phyloP scores from a whole-genome alignment of 768 basidiomycete genomes.

The Suillus fuscotomentosus region DNA sequence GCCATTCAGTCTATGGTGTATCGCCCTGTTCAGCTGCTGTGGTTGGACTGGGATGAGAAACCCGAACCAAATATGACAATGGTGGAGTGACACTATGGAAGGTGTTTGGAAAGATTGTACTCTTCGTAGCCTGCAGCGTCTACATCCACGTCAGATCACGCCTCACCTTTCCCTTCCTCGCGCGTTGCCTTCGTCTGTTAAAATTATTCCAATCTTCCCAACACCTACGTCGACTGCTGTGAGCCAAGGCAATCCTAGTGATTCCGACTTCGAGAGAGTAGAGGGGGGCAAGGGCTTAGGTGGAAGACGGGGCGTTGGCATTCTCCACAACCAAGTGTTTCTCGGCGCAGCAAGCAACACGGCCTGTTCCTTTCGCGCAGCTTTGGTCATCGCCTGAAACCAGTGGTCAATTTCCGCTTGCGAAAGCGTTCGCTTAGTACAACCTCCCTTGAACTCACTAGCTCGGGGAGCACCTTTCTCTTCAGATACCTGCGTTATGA shows the following conservation, averaged over 20 bases:
- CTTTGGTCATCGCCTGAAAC: slow-evolving; percentile 18
- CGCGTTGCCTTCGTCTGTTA: slow-evolving; percentile 49
- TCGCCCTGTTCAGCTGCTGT: no score
- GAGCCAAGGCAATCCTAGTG: slow-evolving; percentile 8
- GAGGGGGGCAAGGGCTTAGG: slow-evolving; percentile 4
- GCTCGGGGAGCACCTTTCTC: slow-evolving; percentile 45
- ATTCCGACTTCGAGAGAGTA: slow-evolving; percentile 24
- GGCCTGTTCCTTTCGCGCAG: slow-evolving; percentile 17
- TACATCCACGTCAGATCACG: slow-evolving; percentile 41
- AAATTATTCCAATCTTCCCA: slow-evolving; percentile 52
- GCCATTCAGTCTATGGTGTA: no score
- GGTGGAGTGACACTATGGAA: no score
- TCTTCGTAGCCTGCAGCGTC: slow-evolving; percentile 28
- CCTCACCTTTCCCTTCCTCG: slow-evolving; percentile 44
- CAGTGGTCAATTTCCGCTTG: slow-evolving; percentile 24
- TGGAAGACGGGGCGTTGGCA: slow-evolving; percentile 1
- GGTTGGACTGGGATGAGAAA: no score
- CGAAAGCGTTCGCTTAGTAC: slow-evolving; percentile 29
- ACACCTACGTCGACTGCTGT: slow-evolving; percentile 29
- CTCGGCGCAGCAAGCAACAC: slow-evolving; percentile 14
- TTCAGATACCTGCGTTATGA: slow-evolving; percentile 50
- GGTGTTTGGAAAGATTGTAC: not conserved
- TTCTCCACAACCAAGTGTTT: slow-evolving; percentile 43
- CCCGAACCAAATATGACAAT: no score
- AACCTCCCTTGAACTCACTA: slow-evolving; percentile 43